Evolutionary conservation across 2,329 filamentous ascomycete species (phyloP).

Genomic region (Microascus cirrosus): DNA sequence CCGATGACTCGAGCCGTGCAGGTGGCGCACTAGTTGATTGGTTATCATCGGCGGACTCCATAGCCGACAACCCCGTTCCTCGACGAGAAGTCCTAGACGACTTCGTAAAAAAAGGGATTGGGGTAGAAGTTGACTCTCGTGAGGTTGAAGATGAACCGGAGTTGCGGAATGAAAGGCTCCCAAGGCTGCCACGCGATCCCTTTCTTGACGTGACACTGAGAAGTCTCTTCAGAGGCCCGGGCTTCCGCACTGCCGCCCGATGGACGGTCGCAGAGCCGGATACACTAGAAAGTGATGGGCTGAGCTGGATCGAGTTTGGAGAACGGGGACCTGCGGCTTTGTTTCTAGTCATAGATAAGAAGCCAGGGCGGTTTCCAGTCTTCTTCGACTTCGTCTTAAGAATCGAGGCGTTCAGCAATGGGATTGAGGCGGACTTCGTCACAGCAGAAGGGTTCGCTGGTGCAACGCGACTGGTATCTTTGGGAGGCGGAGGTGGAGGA

Average conservation of each 20-base stretch:
- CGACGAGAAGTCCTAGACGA: not conserved
- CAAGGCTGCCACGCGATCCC: not conserved
- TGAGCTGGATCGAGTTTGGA: constrained; percentile 14
- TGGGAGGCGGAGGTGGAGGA: constrained; percentile 23
- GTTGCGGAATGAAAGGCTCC: not conserved
- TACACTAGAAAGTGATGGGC: constrained; percentile 16
- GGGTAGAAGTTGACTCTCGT: not conserved
- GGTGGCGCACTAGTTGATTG: not conserved
- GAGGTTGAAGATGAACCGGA: not conserved
- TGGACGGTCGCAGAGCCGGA: constrained; percentile 8
- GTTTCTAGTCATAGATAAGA: constrained; percentile 10
- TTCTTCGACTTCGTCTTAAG: constrained; percentile 5
- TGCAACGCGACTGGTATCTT: constrained; percentile 13
- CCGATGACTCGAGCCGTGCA: not conserved
- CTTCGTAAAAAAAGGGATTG: not conserved
- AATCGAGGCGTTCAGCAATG: constrained; percentile 7
- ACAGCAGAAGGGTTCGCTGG: not conserved
- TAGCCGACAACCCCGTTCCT: not conserved
- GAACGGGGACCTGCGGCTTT: constrained; percentile 9
- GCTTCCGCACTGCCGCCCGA: not conserved
- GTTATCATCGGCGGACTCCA: not conserved
- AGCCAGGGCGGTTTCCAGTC: constrained; percentile 10
- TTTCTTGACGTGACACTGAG: constrained; percentile 2
- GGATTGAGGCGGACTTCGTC: constrained; percentile 2
- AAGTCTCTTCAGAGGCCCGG: constrained; percentile 1